Conservation (phyloP, 140 eudicot genomes). For the Oenanthe javanica region DNA sequence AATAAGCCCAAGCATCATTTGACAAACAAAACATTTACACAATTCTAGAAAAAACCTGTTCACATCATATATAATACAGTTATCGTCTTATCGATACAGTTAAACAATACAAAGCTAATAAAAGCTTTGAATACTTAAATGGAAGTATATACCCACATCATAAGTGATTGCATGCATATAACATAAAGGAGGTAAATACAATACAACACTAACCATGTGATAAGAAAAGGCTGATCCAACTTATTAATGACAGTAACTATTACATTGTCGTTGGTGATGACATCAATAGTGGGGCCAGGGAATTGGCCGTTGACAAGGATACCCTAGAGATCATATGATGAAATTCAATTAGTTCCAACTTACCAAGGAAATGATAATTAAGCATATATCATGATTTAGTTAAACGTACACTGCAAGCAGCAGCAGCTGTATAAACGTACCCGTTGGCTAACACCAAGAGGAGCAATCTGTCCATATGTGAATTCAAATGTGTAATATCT, state of each 20-base stretch:
- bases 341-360: too few relatives aligned
- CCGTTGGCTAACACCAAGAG: slow-evolving; percentile 71
- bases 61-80: too few relatives aligned
- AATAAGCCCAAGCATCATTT: neutral
- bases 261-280: slow-evolving; percentile 71
- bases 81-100: too few relatives aligned
- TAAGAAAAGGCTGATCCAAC: slow-evolving; percentile 68
- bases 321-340: slow-evolving; percentile 43
- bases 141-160: neutral
- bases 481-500: slow-evolving; percentile 45
- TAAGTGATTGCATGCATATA: neutral
- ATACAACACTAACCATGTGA: slow-evolving; percentile 56
- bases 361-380: too few relatives aligned
- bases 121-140: neutral
- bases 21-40: neutral
- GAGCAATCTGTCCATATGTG: slow-evolving; percentile 53
- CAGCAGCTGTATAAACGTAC: slow-evolving; percentile 19
- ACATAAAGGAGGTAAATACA: neutral
- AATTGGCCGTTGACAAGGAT: slow-evolving; percentile 75
- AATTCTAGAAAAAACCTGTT: neutral
- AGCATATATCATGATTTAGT: neutral
- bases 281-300: slow-evolving; percentile 73
- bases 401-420: neutral
- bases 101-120: neutral
- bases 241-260: slow-evolving; percentile 61